Evolutionary conservation across 441 rosid genomes (phyloP).

Genomic region (Biscutella auriculata): DNA sequence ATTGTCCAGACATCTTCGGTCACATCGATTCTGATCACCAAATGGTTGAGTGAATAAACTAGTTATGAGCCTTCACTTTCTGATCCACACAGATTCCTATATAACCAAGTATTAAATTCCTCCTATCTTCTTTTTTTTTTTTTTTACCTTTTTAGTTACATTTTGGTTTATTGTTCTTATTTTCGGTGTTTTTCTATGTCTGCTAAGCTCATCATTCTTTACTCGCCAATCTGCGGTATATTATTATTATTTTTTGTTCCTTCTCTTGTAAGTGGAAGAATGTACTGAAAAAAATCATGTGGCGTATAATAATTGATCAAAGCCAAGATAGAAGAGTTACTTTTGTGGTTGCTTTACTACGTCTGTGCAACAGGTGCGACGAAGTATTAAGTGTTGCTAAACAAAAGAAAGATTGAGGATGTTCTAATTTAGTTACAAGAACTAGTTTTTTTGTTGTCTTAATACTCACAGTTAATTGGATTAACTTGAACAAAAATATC

Average conservation of each 20-base stretch:
- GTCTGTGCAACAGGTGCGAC: background rate
- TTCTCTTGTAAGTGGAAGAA: background rate
- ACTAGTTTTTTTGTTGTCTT: no score
- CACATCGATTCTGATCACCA: slow-evolving; percentile 26
- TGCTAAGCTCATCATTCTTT: background rate
- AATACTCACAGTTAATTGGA: no score
- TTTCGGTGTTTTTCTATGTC: background rate
- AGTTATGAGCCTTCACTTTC: background rate
- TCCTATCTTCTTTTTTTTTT: background rate
- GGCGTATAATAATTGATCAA: background rate
- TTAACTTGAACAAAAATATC: no score
- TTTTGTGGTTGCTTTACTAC: background rate
- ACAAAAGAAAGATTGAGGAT: no score
- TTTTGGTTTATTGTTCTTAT: background rate
- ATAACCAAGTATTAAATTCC: background rate
- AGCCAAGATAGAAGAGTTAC: background rate
- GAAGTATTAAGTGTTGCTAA: no score
- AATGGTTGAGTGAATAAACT: background rate
- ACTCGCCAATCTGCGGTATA: background rate
- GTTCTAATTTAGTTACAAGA: no score
- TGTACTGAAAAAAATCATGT: background rate
- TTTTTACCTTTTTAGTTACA: background rate
- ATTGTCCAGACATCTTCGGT: slow-evolving; percentile 53
- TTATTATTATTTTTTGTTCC: background rate
- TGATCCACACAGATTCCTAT: background rate